A percentile compares a stretch with the other conserved stretches of the same genome.
Evolutionary conservation across 2,329 filamentous ascomycete genomes (phyloP).

Genomic region (Thyridium curvatum): DNA sequence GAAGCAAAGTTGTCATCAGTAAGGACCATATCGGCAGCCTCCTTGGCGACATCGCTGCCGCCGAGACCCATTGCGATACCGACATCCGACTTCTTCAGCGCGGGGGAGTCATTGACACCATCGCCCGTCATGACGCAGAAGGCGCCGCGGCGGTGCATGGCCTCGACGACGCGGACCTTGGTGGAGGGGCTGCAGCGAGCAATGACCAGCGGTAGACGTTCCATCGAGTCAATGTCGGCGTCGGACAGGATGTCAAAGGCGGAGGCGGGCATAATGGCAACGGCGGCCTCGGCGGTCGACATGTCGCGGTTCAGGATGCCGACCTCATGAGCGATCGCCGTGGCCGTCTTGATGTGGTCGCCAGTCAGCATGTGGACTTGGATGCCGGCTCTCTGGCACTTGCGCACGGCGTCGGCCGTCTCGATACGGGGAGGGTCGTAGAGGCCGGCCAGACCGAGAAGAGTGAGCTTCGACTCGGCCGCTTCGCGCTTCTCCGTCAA

Average conservation of each 20-base stretch:
- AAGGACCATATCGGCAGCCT: conserved; percentile 82
- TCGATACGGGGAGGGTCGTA: conserved; percentile 68
- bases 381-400: conserved; percentile 56
- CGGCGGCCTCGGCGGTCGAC: conserved; percentile 27
- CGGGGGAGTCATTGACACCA: conserved; percentile 69
- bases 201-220: conserved; percentile 58
- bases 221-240: conserved; percentile 54
- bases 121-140: conserved; percentile 74
- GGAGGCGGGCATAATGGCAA: conserved; percentile 53
- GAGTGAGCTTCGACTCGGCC: conserved; percentile 52
- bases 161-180: conserved; percentile 71
- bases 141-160: conserved; percentile 59
- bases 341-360: conserved; percentile 62
- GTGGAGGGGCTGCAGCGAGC: conserved; percentile 65
- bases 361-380: conserved; percentile 65
- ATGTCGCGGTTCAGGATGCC: conserved; percentile 45
- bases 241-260: conserved; percentile 59
- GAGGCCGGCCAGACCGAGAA: conserved; percentile 65
- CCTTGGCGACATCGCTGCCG: conserved; percentile 68
- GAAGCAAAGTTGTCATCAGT: conserved; percentile 87
- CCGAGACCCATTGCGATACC: conserved; percentile 70
- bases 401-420: conserved; percentile 52
- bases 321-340: conserved; percentile 59
- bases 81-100: conserved; percentile 66
- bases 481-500: conserved; percentile 15